Percentiles rank a stretch among this genome's conserved stretches.
Conservation (phyloP, 805 yeast species). For the Wickerhamomyces alni region DNA sequence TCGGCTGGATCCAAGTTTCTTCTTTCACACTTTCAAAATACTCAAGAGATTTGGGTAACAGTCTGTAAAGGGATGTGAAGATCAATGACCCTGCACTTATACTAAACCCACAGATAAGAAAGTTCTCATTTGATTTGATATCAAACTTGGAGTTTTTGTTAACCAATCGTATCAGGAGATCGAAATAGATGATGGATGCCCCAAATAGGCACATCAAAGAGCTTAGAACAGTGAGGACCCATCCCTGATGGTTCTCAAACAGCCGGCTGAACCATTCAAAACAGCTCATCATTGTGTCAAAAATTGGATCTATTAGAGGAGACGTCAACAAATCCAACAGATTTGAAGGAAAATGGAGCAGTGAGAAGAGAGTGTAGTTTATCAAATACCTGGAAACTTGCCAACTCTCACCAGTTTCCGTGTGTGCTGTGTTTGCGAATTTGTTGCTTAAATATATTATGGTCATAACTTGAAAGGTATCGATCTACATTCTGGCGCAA, state of each 20-base stretch:
- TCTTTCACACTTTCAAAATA: constrained; percentile 34
- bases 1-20: constrained; percentile 21
- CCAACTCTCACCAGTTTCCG: too few relatives aligned
- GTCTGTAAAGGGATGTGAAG: constrained; percentile 69
- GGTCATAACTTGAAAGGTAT: too few relatives aligned
- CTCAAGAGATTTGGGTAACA: constrained; percentile 61
- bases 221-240: constrained; percentile 60
- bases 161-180: constrained; percentile 41
- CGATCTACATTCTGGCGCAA: too few relatives aligned
- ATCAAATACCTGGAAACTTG: too few relatives aligned
- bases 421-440: too few relatives aligned
- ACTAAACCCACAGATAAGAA: constrained; percentile 70
- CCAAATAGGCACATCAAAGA: constrained; percentile 72
- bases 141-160: constrained; percentile 43
- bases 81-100: constrained; percentile 78
- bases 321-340: too few relatives aligned
- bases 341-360: too few relatives aligned
- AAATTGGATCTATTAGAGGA: too few relatives aligned
- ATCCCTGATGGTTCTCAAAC: constrained; percentile 36
- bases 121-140: constrained; percentile 51
- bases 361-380: constrained; percentile 1
- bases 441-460: too few relatives aligned
- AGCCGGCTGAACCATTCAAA: neutral
- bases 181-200: constrained; percentile 56
- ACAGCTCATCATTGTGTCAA: neutral